Conservation (phyloP, 139 green algal genomes). For the Nannochloris sp. region DNA sequence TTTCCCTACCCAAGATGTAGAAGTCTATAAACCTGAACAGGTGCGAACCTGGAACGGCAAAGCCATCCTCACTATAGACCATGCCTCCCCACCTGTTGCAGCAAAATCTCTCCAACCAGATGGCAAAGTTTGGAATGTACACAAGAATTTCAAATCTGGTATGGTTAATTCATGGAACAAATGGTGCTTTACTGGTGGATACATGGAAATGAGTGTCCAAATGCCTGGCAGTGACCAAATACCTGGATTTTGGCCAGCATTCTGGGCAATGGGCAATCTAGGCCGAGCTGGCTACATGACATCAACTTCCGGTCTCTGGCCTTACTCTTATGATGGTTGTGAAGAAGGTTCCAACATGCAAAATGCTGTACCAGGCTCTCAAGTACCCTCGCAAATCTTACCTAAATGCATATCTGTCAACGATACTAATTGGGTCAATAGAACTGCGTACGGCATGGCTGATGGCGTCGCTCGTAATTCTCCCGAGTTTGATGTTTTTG, state of each 20-base stretch:
- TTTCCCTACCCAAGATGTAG: constrained; percentile 12
- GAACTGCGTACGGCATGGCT: constrained; percentile 4
- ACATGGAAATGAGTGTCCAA: constrained; percentile 37
- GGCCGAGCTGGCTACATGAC: constrained; percentile 36
- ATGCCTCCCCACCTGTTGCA: not conserved
- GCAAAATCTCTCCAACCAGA: constrained; percentile 12
- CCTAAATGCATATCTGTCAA: not conserved
- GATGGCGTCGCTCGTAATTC: constrained; percentile 22
- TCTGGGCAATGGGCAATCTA: constrained; percentile 41
- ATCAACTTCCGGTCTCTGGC: constrained; percentile 32
- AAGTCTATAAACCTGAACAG: constrained; percentile 15
- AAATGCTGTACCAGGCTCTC: not conserved
- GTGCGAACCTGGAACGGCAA: constrained; percentile 19
- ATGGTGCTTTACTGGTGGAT: constrained; percentile 49
- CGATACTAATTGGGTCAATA: not conserved
- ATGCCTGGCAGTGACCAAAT: constrained; percentile 30
- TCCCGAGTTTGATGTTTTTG: constrained; percentile 45
- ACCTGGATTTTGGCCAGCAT: constrained; percentile 37
- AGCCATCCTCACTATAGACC: constrained; percentile 24
- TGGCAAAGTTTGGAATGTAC: constrained; percentile 1
- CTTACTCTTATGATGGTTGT: constrained; percentile 37
- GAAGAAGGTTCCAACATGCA: constrained; percentile 4
- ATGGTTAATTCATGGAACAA: constrained; percentile 50
- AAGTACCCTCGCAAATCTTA: not conserved
- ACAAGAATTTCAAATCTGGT: constrained; percentile 20